A percentile compares a stretch with the other conserved stretches of the same genome.
Evolutionary conservation across 78 protist genomes (phyloP).

Genomic region (Dictyostelium citrinum): DNA sequence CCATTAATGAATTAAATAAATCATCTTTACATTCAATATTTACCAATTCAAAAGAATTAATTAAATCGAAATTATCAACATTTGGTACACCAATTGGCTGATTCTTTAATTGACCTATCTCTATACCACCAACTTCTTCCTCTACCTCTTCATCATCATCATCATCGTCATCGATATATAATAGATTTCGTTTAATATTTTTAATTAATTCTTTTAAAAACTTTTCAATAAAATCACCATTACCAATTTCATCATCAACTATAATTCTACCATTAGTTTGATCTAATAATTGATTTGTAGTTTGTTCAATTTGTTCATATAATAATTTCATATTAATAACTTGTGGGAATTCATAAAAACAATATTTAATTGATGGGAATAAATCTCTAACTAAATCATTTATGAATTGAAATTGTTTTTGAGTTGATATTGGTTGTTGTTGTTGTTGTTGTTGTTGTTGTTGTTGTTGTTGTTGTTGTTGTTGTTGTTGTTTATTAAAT

Average conservation of each 20-base stretch:
- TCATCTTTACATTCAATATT: neutral
- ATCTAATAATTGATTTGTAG: neutral
- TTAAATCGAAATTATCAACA: neutral
- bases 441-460: neutral
- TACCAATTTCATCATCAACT: neutral
- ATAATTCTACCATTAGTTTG: neutral
- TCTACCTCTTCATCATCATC: neutral
- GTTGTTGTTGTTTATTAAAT: neutral
- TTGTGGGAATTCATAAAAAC: neutral
- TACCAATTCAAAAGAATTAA: neutral
- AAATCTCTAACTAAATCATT: neutral
- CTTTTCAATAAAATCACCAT: neutral
- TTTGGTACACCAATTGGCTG: neutral
- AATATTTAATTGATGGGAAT: slow-evolving; percentile 14
- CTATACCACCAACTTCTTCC: neutral
- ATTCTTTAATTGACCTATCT: neutral
- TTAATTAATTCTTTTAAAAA: neutral
- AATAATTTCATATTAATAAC: neutral
- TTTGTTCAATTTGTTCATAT: neutral
- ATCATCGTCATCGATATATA: neutral
- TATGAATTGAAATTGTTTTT: neutral
- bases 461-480: neutral
- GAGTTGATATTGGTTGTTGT: neutral
- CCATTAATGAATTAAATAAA: neutral
- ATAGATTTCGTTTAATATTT: neutral